These are phyloP conservation scores for Maudiozyma turicensis DNA, from an alignment of 805 yeast genomes.

Conservation along the genomic window DNA sequence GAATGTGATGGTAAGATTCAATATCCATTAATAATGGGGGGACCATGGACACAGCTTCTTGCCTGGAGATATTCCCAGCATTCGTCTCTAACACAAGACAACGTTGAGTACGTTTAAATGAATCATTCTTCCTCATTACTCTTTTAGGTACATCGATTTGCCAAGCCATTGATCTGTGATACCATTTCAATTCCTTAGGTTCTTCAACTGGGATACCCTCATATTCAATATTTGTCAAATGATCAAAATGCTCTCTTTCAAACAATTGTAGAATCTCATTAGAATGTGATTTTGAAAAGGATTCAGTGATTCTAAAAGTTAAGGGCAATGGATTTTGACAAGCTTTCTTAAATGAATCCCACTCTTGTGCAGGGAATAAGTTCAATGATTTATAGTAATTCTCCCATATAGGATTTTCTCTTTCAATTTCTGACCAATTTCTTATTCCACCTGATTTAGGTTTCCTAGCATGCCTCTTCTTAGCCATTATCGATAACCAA, in stretches of 20 bases:
- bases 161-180: constrained; percentile 85
- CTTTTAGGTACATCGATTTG: constrained; percentile 87
- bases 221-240: constrained; percentile 51
- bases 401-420: constrained; percentile 82
- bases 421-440: constrained; percentile 59
- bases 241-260: constrained; percentile 61
- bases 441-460: neutral
- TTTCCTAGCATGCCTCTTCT: constrained; percentile 1
- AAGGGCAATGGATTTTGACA: constrained; percentile 79
- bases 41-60: constrained; percentile 96
- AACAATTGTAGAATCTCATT: constrained; percentile 64
- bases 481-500: neutral
- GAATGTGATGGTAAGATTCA: constrained; percentile 81
- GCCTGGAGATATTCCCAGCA: constrained; percentile 92
- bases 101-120: constrained; percentile 77
- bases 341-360: constrained; percentile 63
- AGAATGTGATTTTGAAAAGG: constrained; percentile 61
- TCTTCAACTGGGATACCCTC: constrained; percentile 62
- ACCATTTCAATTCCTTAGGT: constrained; percentile 74
- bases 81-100: constrained; percentile 90
- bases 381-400: constrained; percentile 61
- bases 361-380: constrained; percentile 65
- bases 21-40: constrained; percentile 91
- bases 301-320: constrained; percentile 88
- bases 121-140: constrained; percentile 77